These are phyloP conservation scores for Candida berthetii DNA, from an alignment of 805 yeast genomes.

Conservation along the genomic window DNA sequence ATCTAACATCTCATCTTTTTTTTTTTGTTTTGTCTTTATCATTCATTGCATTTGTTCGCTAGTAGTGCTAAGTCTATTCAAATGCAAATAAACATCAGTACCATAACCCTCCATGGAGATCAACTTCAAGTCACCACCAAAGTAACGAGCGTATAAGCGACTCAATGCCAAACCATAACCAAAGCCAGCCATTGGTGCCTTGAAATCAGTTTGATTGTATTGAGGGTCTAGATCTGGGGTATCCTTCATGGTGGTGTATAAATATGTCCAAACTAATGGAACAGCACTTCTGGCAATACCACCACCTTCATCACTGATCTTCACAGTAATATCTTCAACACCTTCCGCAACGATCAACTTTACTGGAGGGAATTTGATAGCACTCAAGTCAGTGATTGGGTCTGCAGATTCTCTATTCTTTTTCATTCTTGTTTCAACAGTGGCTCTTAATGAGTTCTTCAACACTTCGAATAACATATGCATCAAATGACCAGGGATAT, in stretches of 20 bases:
- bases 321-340: slow-evolving; percentile 83
- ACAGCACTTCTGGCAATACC: slow-evolving; percentile 83
- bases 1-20: too few species aligned
- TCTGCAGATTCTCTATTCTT: slow-evolving; percentile 36
- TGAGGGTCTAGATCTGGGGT: slow-evolving; percentile 45
- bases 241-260: slow-evolving; percentile 80
- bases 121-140: slow-evolving; percentile 84
- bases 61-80: slow-evolving; percentile 70
- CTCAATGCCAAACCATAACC: slow-evolving; percentile 91
- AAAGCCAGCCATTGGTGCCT: slow-evolving; percentile 92
- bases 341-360: slow-evolving; percentile 87
- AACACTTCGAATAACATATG: slow-evolving; percentile 88
- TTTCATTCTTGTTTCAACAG: slow-evolving; percentile 72
- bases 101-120: slow-evolving; percentile 94
- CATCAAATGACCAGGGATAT: slow-evolving; percentile 88
- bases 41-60: slow-evolving; percentile 49
- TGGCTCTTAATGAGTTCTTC: slow-evolving; percentile 83
- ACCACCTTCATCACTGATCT: slow-evolving; percentile 90
- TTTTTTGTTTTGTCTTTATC: too few species aligned
- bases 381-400: slow-evolving; percentile 37
- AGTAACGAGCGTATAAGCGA: slow-evolving; percentile 79
- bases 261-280: slow-evolving; percentile 85
- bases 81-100: slow-evolving; percentile 84
- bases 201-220: slow-evolving; percentile 53
- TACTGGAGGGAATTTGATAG: slow-evolving; percentile 73